phyloP scores from a whole-genome alignment of 2,329 filamentous ascomycete genomes.

The Botrytis paeoniae region DNA sequence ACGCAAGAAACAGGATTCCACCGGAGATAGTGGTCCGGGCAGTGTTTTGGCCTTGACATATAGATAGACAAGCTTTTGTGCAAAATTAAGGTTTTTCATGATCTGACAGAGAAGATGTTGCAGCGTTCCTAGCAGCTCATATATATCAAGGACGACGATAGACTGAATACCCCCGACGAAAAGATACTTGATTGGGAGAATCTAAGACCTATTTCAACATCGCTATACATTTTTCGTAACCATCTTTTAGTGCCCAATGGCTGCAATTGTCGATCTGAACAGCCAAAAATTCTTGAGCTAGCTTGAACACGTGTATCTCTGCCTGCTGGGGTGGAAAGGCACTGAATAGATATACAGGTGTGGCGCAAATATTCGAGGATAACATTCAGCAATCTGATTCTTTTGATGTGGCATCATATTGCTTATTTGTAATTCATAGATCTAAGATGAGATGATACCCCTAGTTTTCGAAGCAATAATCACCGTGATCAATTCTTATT shows the following conservation, averaged over 20 bases:
- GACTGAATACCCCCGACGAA: no score
- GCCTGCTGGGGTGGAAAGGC: fast-evolving
- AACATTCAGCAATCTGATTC: no score
- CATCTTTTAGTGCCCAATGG: background rate
- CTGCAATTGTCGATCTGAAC: background rate
- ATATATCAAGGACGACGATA: background rate
- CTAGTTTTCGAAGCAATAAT: no score
- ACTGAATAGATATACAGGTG: background rate
- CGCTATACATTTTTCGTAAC: background rate
- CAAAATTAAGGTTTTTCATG: background rate
- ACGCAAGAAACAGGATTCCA: background rate
- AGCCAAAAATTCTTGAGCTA: background rate
- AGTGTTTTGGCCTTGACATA: background rate
- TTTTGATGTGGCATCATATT: no score
- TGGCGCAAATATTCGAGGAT: background rate
- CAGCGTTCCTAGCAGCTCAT: background rate
- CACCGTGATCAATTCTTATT: no score
- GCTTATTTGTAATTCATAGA: no score
- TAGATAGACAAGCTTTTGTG: background rate
- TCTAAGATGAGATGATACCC: no score
- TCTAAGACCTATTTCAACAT: background rate
- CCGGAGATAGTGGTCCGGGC: background rate
- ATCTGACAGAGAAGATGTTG: background rate
- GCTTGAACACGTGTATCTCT: background rate
- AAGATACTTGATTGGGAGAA: background rate